A percentile compares a stretch with the other conserved stretches of the same genome.
Evolutionary conservation across 768 basidiomycete genomes (phyloP).

Genomic region (Tulasnella sp.): DNA sequence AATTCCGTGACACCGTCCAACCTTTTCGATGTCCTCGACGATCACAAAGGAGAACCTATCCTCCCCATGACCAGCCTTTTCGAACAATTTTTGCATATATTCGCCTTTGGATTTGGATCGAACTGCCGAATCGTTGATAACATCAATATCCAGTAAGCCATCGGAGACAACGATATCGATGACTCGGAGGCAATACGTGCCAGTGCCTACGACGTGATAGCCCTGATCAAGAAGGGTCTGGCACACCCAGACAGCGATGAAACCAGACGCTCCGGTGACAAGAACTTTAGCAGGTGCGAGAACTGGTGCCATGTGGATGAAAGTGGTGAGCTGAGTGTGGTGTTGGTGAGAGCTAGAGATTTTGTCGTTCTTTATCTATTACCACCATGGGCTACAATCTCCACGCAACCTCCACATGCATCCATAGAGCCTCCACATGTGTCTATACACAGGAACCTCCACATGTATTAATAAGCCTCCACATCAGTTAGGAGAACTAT

Average conservation of each 20-base stretch:
- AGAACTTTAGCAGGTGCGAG: constrained; percentile 34
- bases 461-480: too few relatives aligned
- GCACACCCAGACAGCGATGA: constrained; percentile 50
- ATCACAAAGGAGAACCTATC: constrained; percentile 53
- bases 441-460: too few relatives aligned
- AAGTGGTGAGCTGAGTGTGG: too few relatives aligned
- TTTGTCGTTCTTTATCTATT: too few relatives aligned
- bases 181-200: too few relatives aligned
- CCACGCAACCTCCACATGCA: too few relatives aligned
- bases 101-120: constrained; percentile 50
- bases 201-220: constrained; percentile 31
- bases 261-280: constrained; percentile 53
- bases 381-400: too few relatives aligned
- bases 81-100: constrained; percentile 45
- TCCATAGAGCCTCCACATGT: too few relatives aligned
- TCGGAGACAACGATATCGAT: too few relatives aligned
- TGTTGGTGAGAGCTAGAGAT: too few relatives aligned
- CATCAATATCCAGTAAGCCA: not conserved
- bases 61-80: constrained; percentile 30
- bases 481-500: too few relatives aligned
- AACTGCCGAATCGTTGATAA: constrained; percentile 25
- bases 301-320: constrained; percentile 29
- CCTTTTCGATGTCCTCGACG: constrained; percentile 58
- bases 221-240: constrained; percentile 47
- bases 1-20: too few relatives aligned